A percentile compares a stretch with the other conserved stretches of the same genome.
Conservation (phyloP, 1,284 basidiomycete species). For the Leccinum fuscescens region DNA sequence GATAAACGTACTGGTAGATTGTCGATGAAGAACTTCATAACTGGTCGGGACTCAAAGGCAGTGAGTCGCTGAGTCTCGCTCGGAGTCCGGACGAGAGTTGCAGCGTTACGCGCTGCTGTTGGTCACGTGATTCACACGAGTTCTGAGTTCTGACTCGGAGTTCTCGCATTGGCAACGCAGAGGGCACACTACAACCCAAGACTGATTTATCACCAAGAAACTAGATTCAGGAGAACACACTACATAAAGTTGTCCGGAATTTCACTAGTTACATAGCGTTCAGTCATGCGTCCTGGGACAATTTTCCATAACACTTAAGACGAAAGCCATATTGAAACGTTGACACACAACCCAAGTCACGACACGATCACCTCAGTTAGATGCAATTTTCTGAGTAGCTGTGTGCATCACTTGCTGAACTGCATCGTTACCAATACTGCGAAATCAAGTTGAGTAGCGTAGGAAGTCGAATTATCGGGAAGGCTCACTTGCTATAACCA, state of each 20-base stretch:
- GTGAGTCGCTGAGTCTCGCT: background rate
- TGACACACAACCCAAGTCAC: background rate
- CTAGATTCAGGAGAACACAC: constrained; percentile 1
- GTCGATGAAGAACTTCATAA: constrained; percentile 98
- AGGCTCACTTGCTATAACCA: constrained; percentile 48
- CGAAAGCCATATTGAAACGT: background rate
- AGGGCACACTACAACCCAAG: too few species aligned
- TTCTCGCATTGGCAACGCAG: too few species aligned
- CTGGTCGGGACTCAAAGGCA: background rate
- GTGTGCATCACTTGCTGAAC: constrained; percentile 23
- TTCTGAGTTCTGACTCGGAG: too few species aligned
- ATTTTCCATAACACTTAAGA: background rate
- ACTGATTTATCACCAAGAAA: background rate
- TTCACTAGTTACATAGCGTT: background rate
- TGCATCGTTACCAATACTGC: constrained; percentile 24
- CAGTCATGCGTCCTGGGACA: background rate
- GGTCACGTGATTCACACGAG: constrained; percentile 15
- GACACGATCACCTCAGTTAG: constrained; percentile 9
- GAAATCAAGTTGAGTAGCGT: constrained; percentile 8
- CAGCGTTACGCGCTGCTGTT: background rate
- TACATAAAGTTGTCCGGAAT: background rate
- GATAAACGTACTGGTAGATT: constrained; percentile 72
- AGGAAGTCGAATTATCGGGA: background rate
- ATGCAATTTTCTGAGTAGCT: constrained; percentile 30
- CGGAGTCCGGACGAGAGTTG: background rate